Base-by-base conservation (phyloP, 2,329 filamentous ascomycete species). In the Endoconidiophora laricicola region DNA sequence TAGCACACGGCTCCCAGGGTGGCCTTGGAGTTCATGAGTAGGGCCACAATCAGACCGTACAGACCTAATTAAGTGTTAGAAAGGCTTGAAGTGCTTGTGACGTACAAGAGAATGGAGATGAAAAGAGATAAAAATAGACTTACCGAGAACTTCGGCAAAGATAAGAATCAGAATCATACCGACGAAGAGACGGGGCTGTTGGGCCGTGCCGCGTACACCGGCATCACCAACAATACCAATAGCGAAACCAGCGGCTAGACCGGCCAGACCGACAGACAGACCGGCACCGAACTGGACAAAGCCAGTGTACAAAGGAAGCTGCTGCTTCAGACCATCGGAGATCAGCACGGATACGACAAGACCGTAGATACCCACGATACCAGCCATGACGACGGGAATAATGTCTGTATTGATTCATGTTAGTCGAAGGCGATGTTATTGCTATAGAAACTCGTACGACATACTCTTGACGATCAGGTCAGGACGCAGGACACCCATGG, bases 291-390 rank as follows among this genome's bases (percentile, higher is more conserved):
- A 78, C 67, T 90, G 85, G 61, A 90, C 85, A 71, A 90, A 88
- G 54, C 82, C 81, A 51, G 83, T 86, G 69, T 82, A 90, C 55
- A 91, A 74, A 54, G 84, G 73, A 55, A 83, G 69, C 57, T 77
- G 64, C 68, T 90, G 83, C 60, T 72, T 74, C 57, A 91, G 72
- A 60, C 78, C 79, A 65, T 86, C 83, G 62, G 85, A 87, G 63
- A 91, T 86, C 62, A 91, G 70, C 65, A 91, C 85, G 16, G 85
- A 88, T 55, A 90, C 84, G 69, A 91, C 85, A 57, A 91, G 77
- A 61, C 85, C 85, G 72, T 91, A 98, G 69, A 98, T 96, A 83
- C 86, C 91, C 71, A 98, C 96, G 70, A 98, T 98, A 96, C 91
- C 91, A 76, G 91, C 91, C 91, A 98, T 98, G 81, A 98, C 94